A percentile compares a stretch with the other conserved stretches of the same genome.
Evolutionary conservation across 345 rosid species (phyloP).

Genomic region (Melastoma malabathricum): DNA sequence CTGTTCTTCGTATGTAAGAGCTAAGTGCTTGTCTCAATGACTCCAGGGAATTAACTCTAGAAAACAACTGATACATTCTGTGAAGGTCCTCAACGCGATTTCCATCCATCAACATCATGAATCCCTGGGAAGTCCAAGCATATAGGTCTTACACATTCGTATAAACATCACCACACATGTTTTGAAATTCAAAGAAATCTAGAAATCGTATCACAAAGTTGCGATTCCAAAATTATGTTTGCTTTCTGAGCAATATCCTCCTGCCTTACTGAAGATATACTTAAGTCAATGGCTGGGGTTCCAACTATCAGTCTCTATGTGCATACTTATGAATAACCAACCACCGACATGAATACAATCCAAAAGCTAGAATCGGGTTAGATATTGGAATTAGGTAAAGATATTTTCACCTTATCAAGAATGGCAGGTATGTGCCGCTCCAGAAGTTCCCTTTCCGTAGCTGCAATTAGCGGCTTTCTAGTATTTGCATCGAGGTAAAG

Average conservation of each 20-base stretch:
- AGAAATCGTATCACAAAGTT: too few species aligned
- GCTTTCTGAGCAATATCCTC: too few species aligned
- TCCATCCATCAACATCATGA: constrained; percentile 81
- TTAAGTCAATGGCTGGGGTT: too few species aligned
- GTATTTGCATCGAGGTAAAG: constrained; percentile 79
- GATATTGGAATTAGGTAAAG: neutral
- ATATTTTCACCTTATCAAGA: constrained; percentile 65
- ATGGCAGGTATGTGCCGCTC: constrained; percentile 74
- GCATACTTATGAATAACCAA: too few species aligned
- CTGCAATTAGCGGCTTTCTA: constrained; percentile 73
- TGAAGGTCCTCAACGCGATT: constrained; percentile 81
- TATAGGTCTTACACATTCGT: too few species aligned
- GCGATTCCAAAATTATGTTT: too few species aligned
- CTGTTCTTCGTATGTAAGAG: constrained; percentile 57
- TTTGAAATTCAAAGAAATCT: too few species aligned
- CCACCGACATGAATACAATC: too few species aligned
- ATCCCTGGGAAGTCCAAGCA: constrained; percentile 36
- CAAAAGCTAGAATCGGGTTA: too few species aligned
- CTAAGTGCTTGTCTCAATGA: constrained; percentile 71
- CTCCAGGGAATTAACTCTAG: constrained; percentile 82
- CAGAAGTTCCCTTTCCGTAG: constrained; percentile 80
- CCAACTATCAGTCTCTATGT: too few species aligned
- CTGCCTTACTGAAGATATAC: too few species aligned
- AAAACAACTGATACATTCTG: constrained; percentile 77
- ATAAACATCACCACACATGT: too few species aligned